phyloP scores from a whole-genome alignment of 805 yeast species.

The Ogataea pilisensis region DNA sequence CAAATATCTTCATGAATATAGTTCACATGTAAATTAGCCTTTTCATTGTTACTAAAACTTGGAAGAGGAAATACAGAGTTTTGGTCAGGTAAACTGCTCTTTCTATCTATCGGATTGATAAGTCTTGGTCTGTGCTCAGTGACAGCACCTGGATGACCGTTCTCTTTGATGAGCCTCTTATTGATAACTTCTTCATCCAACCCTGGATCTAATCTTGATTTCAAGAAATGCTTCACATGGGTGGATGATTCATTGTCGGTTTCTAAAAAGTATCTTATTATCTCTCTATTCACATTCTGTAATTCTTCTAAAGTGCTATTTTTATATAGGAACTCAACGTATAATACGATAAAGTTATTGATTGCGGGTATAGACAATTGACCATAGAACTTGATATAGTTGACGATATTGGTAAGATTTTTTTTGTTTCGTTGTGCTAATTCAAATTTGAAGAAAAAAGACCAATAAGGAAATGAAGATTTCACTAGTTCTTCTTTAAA shows the following conservation, averaged over 20 bases:
- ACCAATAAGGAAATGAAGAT: constrained; percentile 51
- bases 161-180: constrained; percentile 26
- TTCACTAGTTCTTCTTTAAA: constrained; percentile 32
- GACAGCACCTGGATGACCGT: constrained; percentile 35
- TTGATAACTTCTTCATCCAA: constrained; percentile 27
- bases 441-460: constrained; percentile 51
- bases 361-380: constrained; percentile 45
- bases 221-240: constrained; percentile 30
- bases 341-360: constrained; percentile 38
- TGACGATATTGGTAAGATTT: constrained; percentile 42
- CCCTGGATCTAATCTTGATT: constrained; percentile 27
- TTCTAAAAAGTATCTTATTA: constrained; percentile 25
- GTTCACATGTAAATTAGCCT: constrained; percentile 45
- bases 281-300: constrained; percentile 18
- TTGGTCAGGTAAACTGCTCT: constrained; percentile 13
- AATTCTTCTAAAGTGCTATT: constrained; percentile 22
- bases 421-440: constrained; percentile 38
- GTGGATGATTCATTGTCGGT: constrained; percentile 30
- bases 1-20: constrained; percentile 31
- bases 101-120: constrained; percentile 35
- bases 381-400: constrained; percentile 41
- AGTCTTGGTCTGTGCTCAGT: constrained; percentile 39
- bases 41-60: constrained; percentile 59
- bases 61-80: constrained; percentile 42
- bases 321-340: constrained; percentile 34